Base-by-base conservation (phyloP, 345 rosid genomes). In the Gossypium raimondii region DNA sequence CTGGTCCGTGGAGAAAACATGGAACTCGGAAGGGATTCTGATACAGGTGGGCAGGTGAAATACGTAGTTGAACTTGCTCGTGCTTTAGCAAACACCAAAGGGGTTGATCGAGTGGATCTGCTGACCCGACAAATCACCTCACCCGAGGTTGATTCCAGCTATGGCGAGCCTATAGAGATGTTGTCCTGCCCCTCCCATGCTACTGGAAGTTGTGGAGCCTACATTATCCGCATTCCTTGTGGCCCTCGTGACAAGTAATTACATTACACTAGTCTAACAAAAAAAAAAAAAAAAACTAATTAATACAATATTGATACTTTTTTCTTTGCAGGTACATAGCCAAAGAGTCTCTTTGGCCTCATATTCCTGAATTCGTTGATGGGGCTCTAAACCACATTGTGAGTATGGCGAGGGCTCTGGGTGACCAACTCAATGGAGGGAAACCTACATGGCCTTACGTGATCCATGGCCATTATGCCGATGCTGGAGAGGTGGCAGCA, bases 11-110 rank as follows among this genome's bases (percentile, higher is more conserved):
- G 92, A 70, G 94, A 90, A 60, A 90, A 90, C 78, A 90, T 90
- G 94, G 94, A 90, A 79, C 90, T 90, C 14, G 94, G 94, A 73
- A 82, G 90, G 78, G 94, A 90, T 81, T 90, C 94, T 72, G 94
- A 88, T 80, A 90, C 92, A 5, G 92, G 94, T 61, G 94, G 94
- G 64, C 81, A 89, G 93, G 94, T 90, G 44, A 90, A 90, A 78
- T 90, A 90, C 74, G 91, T 88, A 14, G 88, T 90, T 64, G 92
- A 90, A 73, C 87, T 90, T 38, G 94, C 94, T 72, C 78, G 92
- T 41, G 90, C 94, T 76, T 78, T 90, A 25, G 89, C 90, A 62
- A 83, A 80, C 70, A 84, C 88, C 2, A 64, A 84, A 57, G 94
- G 90, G 25, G 83, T 90, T 11, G 81, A 81, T 73, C 86, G 94